Evolutionary conservation across 2,329 filamentous ascomycete genomes (phyloP), one percentile per base, ranked within the genome.

Genomic region (Colletotrichum echinochloae): DNA sequence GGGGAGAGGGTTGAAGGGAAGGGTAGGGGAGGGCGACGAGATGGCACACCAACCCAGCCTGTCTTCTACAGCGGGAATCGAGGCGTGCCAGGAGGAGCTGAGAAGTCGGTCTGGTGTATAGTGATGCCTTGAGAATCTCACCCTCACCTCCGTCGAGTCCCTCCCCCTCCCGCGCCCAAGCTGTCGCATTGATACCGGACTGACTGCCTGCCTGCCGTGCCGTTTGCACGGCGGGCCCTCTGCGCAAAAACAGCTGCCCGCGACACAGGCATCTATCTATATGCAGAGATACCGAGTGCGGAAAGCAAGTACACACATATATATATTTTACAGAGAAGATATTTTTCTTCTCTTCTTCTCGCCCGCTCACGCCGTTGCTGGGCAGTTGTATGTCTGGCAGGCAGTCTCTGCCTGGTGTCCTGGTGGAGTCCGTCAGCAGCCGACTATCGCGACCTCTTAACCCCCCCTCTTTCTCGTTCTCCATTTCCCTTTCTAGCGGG

Each of bases 1-100:
- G 9, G 56, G 26, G 35, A 20, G 18, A 20, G 20, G 39, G 18
- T 9, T 16, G 37, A n/a, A 16, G 26, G 30, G n/a, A 11, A 37
- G 59, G 41, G 30, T n/a, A 30, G 26, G 30, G 30, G 23, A 49
- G 59, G 44, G n/a, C n/a, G 44, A 60, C 44, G 41, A 41, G 41
- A 49, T 60, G 41, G 28, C 28, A 37, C 49, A 12, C 59, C 37
- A 28, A 39, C 44, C 44, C 59, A 37, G 16, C 11, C 30, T 35
- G n/a, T 54, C 51, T 28, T 18, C 33, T 20, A 26, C 23, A 60
- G 39, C 56, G 56, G 41, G 28, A 60, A 35, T 20, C 41, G 28
- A 59, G 41, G 56, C 41, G 56, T 44, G 37, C n/a, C 23, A 9
- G 33, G 30, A 39, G 12, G n/a, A 55, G n/a, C 33, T 55, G 52